A percentile compares a stretch with the other conserved stretches of the same genome.
phyloP scores from a whole-genome alignment of 805 yeast genomes.

The Candida endomychidarum region DNA sequence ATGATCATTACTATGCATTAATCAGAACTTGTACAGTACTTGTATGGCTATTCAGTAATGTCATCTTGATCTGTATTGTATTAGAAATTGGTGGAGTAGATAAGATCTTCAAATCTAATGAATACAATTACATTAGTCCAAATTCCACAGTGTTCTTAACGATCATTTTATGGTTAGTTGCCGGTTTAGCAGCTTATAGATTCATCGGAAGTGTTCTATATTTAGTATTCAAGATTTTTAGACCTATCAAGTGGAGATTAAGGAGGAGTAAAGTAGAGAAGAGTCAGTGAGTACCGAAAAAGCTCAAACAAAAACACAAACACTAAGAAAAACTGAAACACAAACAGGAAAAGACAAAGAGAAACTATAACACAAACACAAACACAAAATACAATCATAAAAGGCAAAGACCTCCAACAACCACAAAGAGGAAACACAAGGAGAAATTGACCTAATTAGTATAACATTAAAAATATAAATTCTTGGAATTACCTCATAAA shows the following conservation, averaged over 20 bases:
- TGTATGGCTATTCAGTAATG: constrained; percentile 85
- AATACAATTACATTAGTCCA: constrained; percentile 28
- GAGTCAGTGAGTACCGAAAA: no score
- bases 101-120: constrained; percentile 31
- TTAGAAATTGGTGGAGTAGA: constrained; percentile 79
- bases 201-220: constrained; percentile 72
- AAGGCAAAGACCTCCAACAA: no score
- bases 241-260: constrained; percentile 43
- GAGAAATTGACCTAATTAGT: no score
- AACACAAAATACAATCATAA: no score
- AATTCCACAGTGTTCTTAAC: constrained; percentile 71
- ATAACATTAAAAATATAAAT: no score
- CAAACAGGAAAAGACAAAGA: no score
- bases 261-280: constrained; percentile 12
- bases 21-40: constrained; percentile 87
- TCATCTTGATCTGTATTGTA: constrained; percentile 78
- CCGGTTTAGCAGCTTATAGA: constrained; percentile 81
- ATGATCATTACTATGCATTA: constrained; percentile 84
- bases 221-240: constrained; percentile 38
- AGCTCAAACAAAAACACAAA: no score
- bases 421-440: no score
- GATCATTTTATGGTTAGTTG: constrained; percentile 90
- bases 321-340: no score
- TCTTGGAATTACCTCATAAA: no score
- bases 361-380: no score